Percentiles rank a stretch among this genome's conserved stretches.
These are phyloP conservation scores for Zalerion maritima DNA, from an alignment of 495 filamentous ascomycete species.

Conservation along the genomic window DNA sequence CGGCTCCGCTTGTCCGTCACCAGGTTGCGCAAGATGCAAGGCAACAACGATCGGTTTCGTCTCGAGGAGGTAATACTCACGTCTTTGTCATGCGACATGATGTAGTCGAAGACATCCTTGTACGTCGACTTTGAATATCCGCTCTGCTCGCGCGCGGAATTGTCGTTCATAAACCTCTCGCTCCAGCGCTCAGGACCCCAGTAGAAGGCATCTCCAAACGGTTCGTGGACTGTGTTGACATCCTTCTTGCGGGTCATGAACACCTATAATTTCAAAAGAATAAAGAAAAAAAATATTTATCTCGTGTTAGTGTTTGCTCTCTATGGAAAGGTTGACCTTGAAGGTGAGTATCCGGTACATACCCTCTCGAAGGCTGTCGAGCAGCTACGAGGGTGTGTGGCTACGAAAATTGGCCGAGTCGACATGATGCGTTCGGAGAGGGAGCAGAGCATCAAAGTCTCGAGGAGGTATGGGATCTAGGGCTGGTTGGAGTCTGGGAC, in stretches of 20 bases:
- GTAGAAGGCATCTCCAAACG: conserved; percentile 94
- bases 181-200: conserved; percentile 80
- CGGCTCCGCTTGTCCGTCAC: background rate
- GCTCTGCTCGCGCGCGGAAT: conserved; percentile 48
- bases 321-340: conserved; percentile 5
- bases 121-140: conserved; percentile 69
- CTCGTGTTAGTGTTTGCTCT: background rate
- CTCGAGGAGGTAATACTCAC: conserved; percentile 19
- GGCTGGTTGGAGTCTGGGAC: too few species aligned
- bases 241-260: conserved; percentile 85
- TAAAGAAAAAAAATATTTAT: conserved; percentile 1
- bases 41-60: conserved; percentile 6
- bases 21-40: conserved; percentile 3
- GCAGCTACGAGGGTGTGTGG: conserved; percentile 84
- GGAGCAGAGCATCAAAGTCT: too few species aligned
- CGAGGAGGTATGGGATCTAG: too few species aligned
- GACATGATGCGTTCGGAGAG: too few species aligned
- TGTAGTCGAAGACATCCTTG: conserved; percentile 54
- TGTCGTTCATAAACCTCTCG: conserved; percentile 58
- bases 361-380: conserved; percentile 94
- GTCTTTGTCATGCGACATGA: conserved; percentile 51
- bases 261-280: conserved; percentile 38
- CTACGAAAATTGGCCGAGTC: conserved; percentile 74
- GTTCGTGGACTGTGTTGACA: conserved; percentile 78
- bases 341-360: conserved; percentile 13